Percentiles rank a stretch among this genome's conserved stretches.
phyloP scores from a whole-genome alignment of 148 eudicot genomes.

The Vaccinium myrtillus region DNA sequence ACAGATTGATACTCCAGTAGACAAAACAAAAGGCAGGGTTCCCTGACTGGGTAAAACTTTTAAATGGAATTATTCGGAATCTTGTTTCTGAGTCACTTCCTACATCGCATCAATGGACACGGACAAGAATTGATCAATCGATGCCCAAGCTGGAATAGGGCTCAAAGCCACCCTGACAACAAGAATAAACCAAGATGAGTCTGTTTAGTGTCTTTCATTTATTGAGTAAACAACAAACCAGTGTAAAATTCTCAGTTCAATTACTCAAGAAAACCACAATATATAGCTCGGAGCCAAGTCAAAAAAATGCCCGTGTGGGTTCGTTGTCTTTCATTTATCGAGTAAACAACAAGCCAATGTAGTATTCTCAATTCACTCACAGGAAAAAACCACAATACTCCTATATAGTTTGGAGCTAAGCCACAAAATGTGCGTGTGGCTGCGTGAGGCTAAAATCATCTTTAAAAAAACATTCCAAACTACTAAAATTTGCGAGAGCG shows the following conservation, averaged over 20 bases:
- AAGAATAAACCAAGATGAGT: slow-evolving; percentile 4
- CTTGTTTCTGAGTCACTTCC: neutral
- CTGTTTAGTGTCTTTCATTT: neutral
- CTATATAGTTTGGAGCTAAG: neutral
- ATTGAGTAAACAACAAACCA: neutral
- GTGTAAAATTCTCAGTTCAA: neutral
- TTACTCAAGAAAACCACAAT: neutral
- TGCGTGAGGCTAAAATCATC: neutral
- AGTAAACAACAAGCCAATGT: neutral
- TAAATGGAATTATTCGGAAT: neutral
- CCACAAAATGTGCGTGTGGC: neutral
- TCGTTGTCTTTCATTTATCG: neutral
- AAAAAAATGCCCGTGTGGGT: neutral
- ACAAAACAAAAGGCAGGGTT: slow-evolving; percentile 7
- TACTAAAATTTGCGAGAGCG: neutral
- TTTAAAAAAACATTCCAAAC: neutral
- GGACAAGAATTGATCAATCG: slow-evolving; percentile 37
- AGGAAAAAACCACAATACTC: neutral
- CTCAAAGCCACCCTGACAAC: slow-evolving; percentile 72
- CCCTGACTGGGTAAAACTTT: neutral
- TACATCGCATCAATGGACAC: neutral
- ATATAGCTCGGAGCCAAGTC: neutral
- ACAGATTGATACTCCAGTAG: neutral
- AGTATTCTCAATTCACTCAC: neutral
- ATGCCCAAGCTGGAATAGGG: slow-evolving; percentile 81